Base-by-base conservation (phyloP, 2,329 filamentous ascomycete genomes). In the Neofusicoccum sp. region DNA sequence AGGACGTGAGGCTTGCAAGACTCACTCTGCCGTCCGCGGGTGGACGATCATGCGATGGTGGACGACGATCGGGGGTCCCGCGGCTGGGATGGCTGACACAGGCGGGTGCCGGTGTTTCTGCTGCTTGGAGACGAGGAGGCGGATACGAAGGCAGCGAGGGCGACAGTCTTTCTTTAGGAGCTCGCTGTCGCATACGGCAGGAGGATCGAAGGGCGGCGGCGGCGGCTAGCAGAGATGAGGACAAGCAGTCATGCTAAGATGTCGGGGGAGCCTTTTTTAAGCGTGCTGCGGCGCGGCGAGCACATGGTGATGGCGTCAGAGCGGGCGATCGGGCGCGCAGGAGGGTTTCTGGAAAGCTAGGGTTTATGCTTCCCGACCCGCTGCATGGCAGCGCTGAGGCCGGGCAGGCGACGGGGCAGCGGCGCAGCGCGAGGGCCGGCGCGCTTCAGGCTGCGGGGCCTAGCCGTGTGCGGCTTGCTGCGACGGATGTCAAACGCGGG, bases 401-500 rank as follows among this genome's bases (percentile, higher is more conserved):
- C 14, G n/a, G 12, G 24, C 44, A 20, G 20, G 20, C 20, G 20
- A 20, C 20, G 20, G n/a, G n/a, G n/a, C n/a, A n/a, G 45, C 28
- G 31, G 44, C 28, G 31, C 20, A 40, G 49, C 24, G 20, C 34
- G 34, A 40, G 34, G 49, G 4, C 26, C 26, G 51, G 51, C 36
- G 38, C 49, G 36, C 38, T 56, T 56, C 51, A 56, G 51, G 9
- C 34, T 28, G 49, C 57, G 57, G 57, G 34, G 44, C 44, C 57
- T 60, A 51, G 57, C 57, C 57, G 16, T 16, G 28, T 41, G 14
- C 45, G 57, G 40, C 36, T 34, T n/a, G 57, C 57, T 60, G 58
- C 33, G 48, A 60, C 58, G 33, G 24, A 60, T 34, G 48, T 60
- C 58, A 60, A 60, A 60, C 58, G 31, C 38, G 48, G 38, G 16